These are phyloP conservation scores for Schrenkiella parvula DNA, from an alignment of 345 rosid genomes.

Conservation along the genomic window DNA sequence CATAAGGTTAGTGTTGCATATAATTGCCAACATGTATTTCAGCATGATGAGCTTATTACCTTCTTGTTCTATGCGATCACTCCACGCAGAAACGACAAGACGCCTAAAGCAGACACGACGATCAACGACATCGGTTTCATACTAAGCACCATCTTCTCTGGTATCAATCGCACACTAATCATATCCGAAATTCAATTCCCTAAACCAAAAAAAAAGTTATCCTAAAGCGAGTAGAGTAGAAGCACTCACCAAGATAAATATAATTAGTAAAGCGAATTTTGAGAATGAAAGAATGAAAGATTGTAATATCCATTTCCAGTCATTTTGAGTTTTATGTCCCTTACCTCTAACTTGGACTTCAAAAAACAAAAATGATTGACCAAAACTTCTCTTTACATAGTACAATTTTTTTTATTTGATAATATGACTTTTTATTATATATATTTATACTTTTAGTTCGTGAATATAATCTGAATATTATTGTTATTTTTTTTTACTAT, in stretches of 20 bases:
- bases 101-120: conserved; percentile 51
- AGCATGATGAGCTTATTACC: conserved; percentile 32
- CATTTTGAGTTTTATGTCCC: no score
- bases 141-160: conserved; percentile 45
- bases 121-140: conserved; percentile 54
- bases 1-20: no score
- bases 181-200: not conserved
- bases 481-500: no score
- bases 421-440: no score
- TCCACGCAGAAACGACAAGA: conserved; percentile 57
- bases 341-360: no score
- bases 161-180: not conserved
- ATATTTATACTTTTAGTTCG: no score
- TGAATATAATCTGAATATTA: no score
- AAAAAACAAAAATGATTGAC: no score
- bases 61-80: conserved; percentile 75
- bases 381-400: no score
- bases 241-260: not conserved
- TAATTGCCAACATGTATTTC: not conserved
- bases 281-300: not conserved
- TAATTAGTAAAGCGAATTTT: not conserved
- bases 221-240: not conserved
- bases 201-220: no score
- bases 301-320: no score
- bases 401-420: no score